phyloP scores from a whole-genome alignment of 1,139 yeast species.

The Chernovozyma aurita region DNA sequence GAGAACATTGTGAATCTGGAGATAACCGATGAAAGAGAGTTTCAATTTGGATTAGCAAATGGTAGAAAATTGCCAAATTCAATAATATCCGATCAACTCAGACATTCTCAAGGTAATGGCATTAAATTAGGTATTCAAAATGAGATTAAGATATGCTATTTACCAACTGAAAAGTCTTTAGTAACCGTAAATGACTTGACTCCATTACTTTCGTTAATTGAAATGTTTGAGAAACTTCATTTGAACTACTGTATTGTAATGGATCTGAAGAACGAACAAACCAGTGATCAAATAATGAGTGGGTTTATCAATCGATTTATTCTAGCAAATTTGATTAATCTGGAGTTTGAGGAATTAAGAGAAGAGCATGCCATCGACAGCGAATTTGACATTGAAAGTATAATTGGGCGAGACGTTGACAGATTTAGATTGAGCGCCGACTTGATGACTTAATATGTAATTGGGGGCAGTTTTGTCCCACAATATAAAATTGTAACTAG shows the following conservation, averaged over 20 bases:
- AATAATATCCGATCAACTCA: slow-evolving; percentile 6
- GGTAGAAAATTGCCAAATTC: slow-evolving; percentile 2
- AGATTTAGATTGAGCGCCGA: slow-evolving; percentile 24
- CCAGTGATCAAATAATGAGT: slow-evolving; percentile 19
- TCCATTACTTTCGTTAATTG: slow-evolving; percentile 33
- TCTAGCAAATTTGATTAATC: slow-evolving; percentile 27
- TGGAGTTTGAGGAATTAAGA: slow-evolving; percentile 21
- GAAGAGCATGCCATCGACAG: slow-evolving; percentile 10
- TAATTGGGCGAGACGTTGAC: slow-evolving; percentile 7
- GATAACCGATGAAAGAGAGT: not conserved
- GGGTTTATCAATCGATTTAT: slow-evolving; percentile 43
- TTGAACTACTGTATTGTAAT: slow-evolving; percentile 33
- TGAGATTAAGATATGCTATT: not conserved
- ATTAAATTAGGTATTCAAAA: not conserved
- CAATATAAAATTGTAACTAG: too few relatives aligned
- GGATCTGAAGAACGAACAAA: slow-evolving; percentile 8
- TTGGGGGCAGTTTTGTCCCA: slow-evolving; percentile 1
- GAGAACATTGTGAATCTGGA: not conserved
- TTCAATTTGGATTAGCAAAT: slow-evolving; percentile 1
- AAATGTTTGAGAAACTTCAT: slow-evolving; percentile 38
- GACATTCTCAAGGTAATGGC: not conserved
- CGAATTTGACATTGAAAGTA: slow-evolving; percentile 16
- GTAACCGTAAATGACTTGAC: slow-evolving; percentile 29
- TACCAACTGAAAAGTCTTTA: slow-evolving; percentile 14
- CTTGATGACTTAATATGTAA: slow-evolving; percentile 18